Percentiles rank a stretch among this genome's conserved stretches.
These are phyloP conservation scores for Cylindrotheca closterium DNA, from an alignment of 108 stramenopile species.

Conservation along the genomic window DNA sequence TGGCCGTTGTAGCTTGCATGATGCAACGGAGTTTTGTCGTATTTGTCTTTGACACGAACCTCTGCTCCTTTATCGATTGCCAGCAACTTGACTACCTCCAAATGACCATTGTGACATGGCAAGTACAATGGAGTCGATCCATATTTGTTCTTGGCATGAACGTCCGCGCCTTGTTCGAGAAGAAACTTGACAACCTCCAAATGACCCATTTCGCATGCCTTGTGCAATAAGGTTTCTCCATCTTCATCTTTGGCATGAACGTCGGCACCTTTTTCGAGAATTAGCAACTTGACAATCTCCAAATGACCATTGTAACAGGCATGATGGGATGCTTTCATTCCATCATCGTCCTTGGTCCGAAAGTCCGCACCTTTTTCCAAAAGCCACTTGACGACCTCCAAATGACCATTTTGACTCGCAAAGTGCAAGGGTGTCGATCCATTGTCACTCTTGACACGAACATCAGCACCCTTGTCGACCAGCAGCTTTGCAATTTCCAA, in stretches of 20 bases:
- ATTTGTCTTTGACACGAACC: slow-evolving; percentile 92
- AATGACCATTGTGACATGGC: slow-evolving; percentile 92
- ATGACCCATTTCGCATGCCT: too few species aligned
- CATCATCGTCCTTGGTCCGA: slow-evolving; percentile 94
- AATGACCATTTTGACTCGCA: slow-evolving; percentile 89
- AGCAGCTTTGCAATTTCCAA: slow-evolving; percentile 72
- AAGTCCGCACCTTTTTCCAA: slow-evolving; percentile 86
- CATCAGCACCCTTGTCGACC: slow-evolving; percentile 74
- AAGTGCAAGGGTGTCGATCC: slow-evolving; percentile 92
- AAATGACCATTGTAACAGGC: too few species aligned
- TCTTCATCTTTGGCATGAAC: slow-evolving; percentile 96
- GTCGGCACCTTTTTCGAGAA: too few species aligned
- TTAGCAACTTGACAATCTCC: too few species aligned
- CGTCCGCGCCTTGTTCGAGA: slow-evolving; percentile 81
- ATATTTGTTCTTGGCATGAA: slow-evolving; percentile 82
- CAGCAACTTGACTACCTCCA: slow-evolving; percentile 70
- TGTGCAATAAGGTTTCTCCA: slow-evolving; percentile 93
- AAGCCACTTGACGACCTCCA: too few species aligned
- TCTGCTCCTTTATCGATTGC: slow-evolving; percentile 83
- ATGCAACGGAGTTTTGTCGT: slow-evolving; percentile 92
- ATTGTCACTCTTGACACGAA: slow-evolving; percentile 75
- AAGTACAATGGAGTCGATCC: slow-evolving; percentile 95
- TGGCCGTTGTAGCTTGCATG: slow-evolving; percentile 89
- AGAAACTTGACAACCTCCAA: slow-evolving; percentile 95
- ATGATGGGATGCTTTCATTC: slow-evolving; percentile 96